A percentile compares a stretch with the other conserved stretches of the same genome.
phyloP scores from a whole-genome alignment of 1,284 basidiomycete genomes.

The Puccinia horiana region DNA sequence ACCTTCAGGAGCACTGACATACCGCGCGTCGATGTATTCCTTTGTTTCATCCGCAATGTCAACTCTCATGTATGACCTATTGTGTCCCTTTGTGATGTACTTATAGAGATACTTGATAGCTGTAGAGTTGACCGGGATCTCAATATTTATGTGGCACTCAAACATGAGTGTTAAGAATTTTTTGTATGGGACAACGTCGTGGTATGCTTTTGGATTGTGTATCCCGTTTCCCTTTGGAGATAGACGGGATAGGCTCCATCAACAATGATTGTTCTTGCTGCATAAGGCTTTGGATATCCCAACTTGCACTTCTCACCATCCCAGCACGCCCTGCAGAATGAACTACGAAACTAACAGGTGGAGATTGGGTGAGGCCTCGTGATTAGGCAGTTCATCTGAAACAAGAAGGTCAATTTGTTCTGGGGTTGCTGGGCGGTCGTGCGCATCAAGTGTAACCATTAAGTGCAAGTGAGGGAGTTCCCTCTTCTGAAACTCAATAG shows the following conservation, averaged over 20 bases:
- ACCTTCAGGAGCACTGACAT: constrained; percentile 22
- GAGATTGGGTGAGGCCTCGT: background rate
- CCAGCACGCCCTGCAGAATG: constrained; percentile 1
- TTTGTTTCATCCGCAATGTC: background rate
- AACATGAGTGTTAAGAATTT: background rate
- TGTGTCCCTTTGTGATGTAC: constrained; percentile 28
- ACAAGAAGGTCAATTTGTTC: background rate
- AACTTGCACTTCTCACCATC: background rate
- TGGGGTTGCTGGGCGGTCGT: background rate
- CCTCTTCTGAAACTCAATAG: constrained; percentile 34
- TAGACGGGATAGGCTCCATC: constrained; percentile 19
- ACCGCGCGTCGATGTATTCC: constrained; percentile 1
- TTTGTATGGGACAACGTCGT: constrained; percentile 20
- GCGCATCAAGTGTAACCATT: background rate
- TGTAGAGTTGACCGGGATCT: background rate
- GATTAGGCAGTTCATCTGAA: background rate
- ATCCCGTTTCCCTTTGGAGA: background rate
- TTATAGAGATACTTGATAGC: constrained; percentile 26
- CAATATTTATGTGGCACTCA: constrained; percentile 28
- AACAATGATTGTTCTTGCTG: background rate
- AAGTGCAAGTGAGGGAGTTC: constrained; percentile 20
- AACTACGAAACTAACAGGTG: background rate
- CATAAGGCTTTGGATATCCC: background rate
- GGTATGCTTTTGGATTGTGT: background rate
- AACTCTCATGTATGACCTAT: background rate